Base-by-base conservation (phyloP, 495 filamentous ascomycete genomes). In the Astrothelium macrocarpum region DNA sequence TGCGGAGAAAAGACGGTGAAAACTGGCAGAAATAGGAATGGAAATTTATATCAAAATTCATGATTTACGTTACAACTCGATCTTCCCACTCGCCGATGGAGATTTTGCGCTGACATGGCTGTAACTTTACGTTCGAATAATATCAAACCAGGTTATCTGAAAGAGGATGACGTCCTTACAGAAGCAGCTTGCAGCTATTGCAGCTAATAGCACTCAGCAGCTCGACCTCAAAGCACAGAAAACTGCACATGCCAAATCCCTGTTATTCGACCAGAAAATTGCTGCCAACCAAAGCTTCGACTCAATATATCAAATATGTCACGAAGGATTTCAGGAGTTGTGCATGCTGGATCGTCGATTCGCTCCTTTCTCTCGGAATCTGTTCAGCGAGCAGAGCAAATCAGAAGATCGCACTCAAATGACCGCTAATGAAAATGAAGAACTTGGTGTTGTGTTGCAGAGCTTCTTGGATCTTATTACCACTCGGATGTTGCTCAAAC, bases 311-410 rank as follows among this genome's bases (percentile, higher is more conserved):
- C 79, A 87, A 56, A 81, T 96, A 72, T 96, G 91, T 71, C 78
- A 81, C 64, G 91, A 96, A 69, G 93, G 91, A 0, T 97, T 90
- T 69, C 82, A 87, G 31, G 94, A 99, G 66, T 78, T 99, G 66
- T 97, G 94, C 72, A 82, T 82, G 65, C 76, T 99, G 25, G 95
- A 99, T 73, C 64, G 75, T 4, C 84, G 90, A 36, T 97, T 95
- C 66, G 59, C 79, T 34, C 74, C 77, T 23, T 97, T 90, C 71
- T 80, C 80, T 58, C 77, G 78, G 49, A 87, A 83, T 7, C 75
- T 99, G 45, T 99, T 96, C 80, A 93, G 88, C 75, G 87, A 91
- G 65, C 87, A 95, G 73, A 96, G 92, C 78, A 94, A 90, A 74
- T 77, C 81, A 61, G 84, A 93, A 66, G 94, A 99, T 67, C 82